Percentiles rank a stretch among this genome's conserved stretches.
These are phyloP conservation scores for Blastomyces emzantsi DNA, from an alignment of 2,329 filamentous ascomycete genomes.

Conservation along the genomic window DNA sequence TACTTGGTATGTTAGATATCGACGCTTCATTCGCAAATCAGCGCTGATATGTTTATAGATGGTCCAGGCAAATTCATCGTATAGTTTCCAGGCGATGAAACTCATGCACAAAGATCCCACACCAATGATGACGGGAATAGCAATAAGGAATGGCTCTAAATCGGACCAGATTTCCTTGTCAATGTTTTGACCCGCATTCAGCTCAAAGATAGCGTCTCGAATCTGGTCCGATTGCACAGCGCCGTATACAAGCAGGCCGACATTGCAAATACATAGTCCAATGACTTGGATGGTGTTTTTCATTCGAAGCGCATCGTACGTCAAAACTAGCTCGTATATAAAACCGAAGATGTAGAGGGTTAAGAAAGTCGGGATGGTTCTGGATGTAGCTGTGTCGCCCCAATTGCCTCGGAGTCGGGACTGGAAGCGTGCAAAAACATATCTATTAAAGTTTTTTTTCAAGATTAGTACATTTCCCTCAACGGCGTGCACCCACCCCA, in stretches of 20 bases:
- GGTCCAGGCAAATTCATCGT: slow-evolving; percentile 98
- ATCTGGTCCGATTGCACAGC: slow-evolving; percentile 92
- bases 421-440: slow-evolving; percentile 85
- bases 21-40: slow-evolving; percentile 91
- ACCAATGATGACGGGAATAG: slow-evolving; percentile 76
- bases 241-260: slow-evolving; percentile 85
- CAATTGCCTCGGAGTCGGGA: slow-evolving; percentile 38
- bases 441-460: slow-evolving; percentile 45
- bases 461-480: too few species aligned
- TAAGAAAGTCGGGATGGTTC: slow-evolving; percentile 85
- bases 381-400: slow-evolving; percentile 36
- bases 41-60: slow-evolving; percentile 99
- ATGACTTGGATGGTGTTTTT: slow-evolving; percentile 99
- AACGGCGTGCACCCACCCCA: too few species aligned
- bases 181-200: slow-evolving; percentile 44
- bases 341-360: slow-evolving; percentile 97
- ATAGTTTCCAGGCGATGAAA: slow-evolving; percentile 85
- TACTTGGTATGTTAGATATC: slow-evolving; percentile 95
- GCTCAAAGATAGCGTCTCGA: slow-evolving; percentile 54
- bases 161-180: slow-evolving; percentile 53
- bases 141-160: slow-evolving; percentile 67
- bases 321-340: slow-evolving; percentile 78
- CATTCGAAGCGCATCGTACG: slow-evolving; percentile 84
- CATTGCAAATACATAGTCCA: slow-evolving; percentile 84
- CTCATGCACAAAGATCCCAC: slow-evolving; percentile 63